Base-by-base conservation (phyloP, 768 basidiomycete genomes). In the Holtermanniella nyarrowii region DNA sequence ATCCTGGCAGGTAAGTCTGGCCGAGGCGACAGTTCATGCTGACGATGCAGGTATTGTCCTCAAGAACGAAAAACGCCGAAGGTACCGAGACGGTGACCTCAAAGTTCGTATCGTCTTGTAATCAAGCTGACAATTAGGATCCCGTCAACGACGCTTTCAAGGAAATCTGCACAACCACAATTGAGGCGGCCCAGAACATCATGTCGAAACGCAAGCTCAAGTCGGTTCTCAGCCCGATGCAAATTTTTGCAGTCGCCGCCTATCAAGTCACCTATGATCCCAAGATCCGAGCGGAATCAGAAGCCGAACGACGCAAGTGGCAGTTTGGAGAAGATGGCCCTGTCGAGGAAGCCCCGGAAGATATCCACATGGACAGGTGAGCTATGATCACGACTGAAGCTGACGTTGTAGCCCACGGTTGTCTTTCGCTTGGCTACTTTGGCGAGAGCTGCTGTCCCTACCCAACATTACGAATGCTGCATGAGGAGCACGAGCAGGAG, bases 201-300 rank as follows among this genome's bases (percentile, higher is more conserved):
- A 13, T 48, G 11, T 37, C 46, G 16, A 49, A 44, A 16, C 40
- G 43, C 22, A 42, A 39, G 26, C 41, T 44, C 18, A 42, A 53
- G n/a, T 50, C 57, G 7, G 46, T 25, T 7, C 31, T 54, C 16
- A 24, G 26, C 11, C 49, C 53, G 3, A 23, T 50, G 14, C 57
- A 54, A 31, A 44, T 58, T 21, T 46, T 54, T 13, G 57, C 57
- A 7, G 43, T 58, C 22, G 57, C 57, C 3, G 57, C 54, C 3
- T 58, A 58, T 39, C 49, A 53, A 44, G 42, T 58, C 23, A 55
- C 57, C 1, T 58, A 58, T 48, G 31, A 37, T 37, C 31, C 31
- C 16, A 7, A 37, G 31, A 37, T 37, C 7, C 31, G 31, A 7
- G 31, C 31, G 7, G 10, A 37, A 37, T 7, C 31, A 7, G 31